A percentile compares a stretch with the other conserved stretches of the same genome.
Conservation (phyloP, 768 basidiomycete genomes). For the Lentinula aciculospora region DNA sequence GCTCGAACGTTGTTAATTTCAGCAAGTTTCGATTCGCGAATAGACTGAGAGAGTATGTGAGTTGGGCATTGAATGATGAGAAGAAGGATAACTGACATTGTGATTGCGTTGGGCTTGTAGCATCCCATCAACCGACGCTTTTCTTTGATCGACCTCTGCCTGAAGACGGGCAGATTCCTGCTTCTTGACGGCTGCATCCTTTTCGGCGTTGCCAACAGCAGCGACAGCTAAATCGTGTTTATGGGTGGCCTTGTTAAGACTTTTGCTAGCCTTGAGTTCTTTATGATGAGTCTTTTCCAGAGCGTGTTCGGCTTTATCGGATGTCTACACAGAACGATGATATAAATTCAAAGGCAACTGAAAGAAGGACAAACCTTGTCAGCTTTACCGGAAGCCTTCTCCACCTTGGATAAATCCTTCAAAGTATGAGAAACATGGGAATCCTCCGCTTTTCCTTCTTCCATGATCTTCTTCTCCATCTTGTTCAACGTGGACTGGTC, state of each 20-base stretch:
- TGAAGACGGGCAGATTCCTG: constrained; percentile 14
- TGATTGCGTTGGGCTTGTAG: constrained; percentile 10
- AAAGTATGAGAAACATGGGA: constrained; percentile 35
- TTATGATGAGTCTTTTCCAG: constrained; percentile 35
- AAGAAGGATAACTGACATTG: constrained; percentile 8
- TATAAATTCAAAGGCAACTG: too few species aligned
- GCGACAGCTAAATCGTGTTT: constrained; percentile 37
- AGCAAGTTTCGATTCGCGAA: constrained; percentile 11
- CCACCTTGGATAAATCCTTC: constrained; percentile 36
- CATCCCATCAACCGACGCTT: neutral
- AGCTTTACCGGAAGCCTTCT: constrained; percentile 40
- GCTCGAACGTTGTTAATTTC: constrained; percentile 10
- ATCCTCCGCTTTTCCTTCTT: constrained; percentile 38
- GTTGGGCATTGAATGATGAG: neutral
- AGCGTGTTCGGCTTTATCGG: constrained; percentile 40
- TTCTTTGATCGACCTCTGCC: neutral
- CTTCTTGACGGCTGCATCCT: constrained; percentile 20
- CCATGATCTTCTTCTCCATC: constrained; percentile 30
- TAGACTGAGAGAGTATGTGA: constrained; percentile 5
- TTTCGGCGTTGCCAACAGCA: constrained; percentile 29
- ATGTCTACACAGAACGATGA: too few species aligned
- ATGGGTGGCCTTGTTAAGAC: constrained; percentile 40
- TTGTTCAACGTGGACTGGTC: constrained; percentile 24
- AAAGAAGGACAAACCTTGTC: constrained; percentile 26
- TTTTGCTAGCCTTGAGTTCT: constrained; percentile 38